Evolutionary conservation across 352 stramenopile genomes (phyloP), one percentile per base, ranked within the genome.

Genomic region (Globisporangium paddicum): DNA sequence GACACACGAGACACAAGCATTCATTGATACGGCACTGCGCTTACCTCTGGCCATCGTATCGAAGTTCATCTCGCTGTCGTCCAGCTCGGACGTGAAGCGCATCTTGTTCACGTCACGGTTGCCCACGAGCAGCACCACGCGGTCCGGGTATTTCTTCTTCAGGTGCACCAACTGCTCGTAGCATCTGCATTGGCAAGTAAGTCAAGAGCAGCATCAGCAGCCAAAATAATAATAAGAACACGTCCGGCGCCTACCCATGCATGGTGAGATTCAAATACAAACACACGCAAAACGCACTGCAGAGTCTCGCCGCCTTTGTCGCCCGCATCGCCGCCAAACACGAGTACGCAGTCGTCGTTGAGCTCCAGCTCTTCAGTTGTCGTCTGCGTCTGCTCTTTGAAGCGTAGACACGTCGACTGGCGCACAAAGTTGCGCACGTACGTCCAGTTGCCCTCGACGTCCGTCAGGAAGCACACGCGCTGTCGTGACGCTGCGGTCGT

Each of bases 31-130:
- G 26, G 13, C 18, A 25, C 46, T 18, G 19, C 50, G n/a, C n/a
- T n/a, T n/a, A 89, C 82, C 72, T 71, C 63, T 72, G 9, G 76
- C 69, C 82, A 92, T 91, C 3, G 71, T 73, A 0, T 44, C 19
- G 8, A 93, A 60, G 50, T 80, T 52, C 77, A 96, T 79, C 55
- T 96, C 85, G 4, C 57, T 67, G 32, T 95, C 72, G 23, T 75
- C 72, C 5, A 96, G 62, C 63, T 97, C 90, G 1, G 80, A 86
- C 10, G 82, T 90, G 28, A 96, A 75, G 28, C 90, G 69, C 58
- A 98, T 86, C 67, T 98, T 98, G 74, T 98, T 98, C 50, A 97
- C 79, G 71, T 98, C 93, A 50, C 93, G 87, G 63, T 98, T 98
- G 13, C 93, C 93, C 40, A 95, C 93, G 46, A 98, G 80, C 46